phyloP scores from a whole-genome alignment of 495 filamentous ascomycete genomes.

The Trichoderma erinaceum region DNA sequence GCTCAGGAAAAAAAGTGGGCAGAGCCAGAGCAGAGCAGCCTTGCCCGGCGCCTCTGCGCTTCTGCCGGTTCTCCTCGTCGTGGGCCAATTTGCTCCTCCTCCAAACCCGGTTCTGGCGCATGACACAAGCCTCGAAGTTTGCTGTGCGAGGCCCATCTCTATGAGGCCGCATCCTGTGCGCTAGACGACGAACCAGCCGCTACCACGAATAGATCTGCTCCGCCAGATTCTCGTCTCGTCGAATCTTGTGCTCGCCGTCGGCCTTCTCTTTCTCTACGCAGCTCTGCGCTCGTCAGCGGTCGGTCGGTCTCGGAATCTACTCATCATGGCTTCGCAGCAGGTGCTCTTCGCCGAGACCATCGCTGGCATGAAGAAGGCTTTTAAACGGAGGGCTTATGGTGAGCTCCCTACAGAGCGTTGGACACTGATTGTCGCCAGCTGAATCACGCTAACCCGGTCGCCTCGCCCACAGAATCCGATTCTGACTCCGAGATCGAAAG shows the following conservation, averaged over 20 bases:
- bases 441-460: constrained; percentile 16
- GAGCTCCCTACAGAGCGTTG: constrained; percentile 18
- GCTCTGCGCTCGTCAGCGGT: background rate
- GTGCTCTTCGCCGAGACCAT: constrained; percentile 67
- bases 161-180: background rate
- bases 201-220: background rate
- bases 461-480: constrained; percentile 58
- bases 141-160: background rate
- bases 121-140: background rate
- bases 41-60: background rate
- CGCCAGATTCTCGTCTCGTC: background rate
- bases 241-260: background rate
- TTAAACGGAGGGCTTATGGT: constrained; percentile 59
- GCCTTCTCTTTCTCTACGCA: background rate
- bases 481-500: constrained; percentile 76
- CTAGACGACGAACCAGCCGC: background rate
- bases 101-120: background rate
- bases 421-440: constrained; percentile 10
- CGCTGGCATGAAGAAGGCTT: constrained; percentile 65
- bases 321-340: constrained; percentile 63
- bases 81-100: constrained; percentile 12
- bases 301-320: constrained; percentile 6
- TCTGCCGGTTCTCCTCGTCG: constrained; percentile 11
- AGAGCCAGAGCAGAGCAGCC: constrained; percentile 1
- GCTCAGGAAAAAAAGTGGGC: constrained; percentile 7